Evolutionary conservation across 2,329 filamentous ascomycete genomes (phyloP), one percentile per base, ranked within the genome.

Genomic region (Aureobasidium zeae): DNA sequence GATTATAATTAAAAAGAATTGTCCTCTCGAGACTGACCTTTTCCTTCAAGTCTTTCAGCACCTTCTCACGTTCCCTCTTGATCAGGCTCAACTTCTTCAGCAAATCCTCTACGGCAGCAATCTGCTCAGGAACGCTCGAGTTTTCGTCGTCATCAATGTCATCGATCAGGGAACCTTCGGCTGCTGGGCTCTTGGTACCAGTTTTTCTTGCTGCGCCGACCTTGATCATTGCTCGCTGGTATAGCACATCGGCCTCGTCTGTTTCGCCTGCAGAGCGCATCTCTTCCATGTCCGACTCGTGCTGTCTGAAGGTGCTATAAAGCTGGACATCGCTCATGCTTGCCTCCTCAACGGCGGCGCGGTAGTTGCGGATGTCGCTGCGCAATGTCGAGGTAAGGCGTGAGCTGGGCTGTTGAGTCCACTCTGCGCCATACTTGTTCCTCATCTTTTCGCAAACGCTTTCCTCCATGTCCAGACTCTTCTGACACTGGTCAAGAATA

Each of bases 391-490:
- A 80, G 1, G 89, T 98, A 29, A 98, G 73, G 45, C 86, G 75
- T 22, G 85, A 86, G 59, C 89, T 96, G 9, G 91, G 91, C 57
- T 98, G 91, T 57, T 98, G 91, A 13, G 86, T 94, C 91, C 91
- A 98, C 44, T 96, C 89, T 20, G 73, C 75, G 44, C 89, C 88
- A 60, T 96, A 96, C 61, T 98, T 98, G 10, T 87, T 93, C 34
- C 91, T 78, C 91, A 98, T 98, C 70, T 96, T 98, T 63, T 98
- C 91, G 61, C 91, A 98, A 0, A 96, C 86, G 45, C 86, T 93
- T 65, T 96, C 93, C 62, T 98, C 91, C 79, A 91, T 87, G 53
- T 98, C 91, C 30, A 98, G 67, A 56, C 93, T 84, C 60, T 94
- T 94, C 44, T 81, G 79, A 54, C 86, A 86, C 46, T 76, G 77